A percentile compares a stretch with the other conserved stretches of the same genome.
Evolutionary conservation across 2,329 filamentous ascomycete species (phyloP).

Genomic region (Nemania sp.): DNA sequence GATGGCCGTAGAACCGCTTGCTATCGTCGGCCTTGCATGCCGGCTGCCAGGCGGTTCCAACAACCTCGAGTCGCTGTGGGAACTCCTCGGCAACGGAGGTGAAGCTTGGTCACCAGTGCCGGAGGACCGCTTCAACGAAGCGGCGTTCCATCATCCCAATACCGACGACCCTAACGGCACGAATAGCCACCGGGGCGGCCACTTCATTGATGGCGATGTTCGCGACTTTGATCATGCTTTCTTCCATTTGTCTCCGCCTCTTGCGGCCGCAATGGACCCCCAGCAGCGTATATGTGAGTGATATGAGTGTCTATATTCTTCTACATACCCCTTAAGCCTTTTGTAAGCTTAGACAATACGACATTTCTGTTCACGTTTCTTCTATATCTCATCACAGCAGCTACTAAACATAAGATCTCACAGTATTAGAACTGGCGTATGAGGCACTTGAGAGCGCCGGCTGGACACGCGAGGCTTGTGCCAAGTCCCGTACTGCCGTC

Average conservation of each 20-base stretch:
- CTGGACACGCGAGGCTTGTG: neutral
- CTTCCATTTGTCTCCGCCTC: neutral
- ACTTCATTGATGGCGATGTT: neutral
- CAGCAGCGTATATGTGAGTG: constrained; percentile 22
- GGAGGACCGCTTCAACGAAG: neutral
- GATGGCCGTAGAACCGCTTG: neutral
- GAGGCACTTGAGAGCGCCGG: constrained; percentile 23
- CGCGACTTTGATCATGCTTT: neutral
- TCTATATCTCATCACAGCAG: too few species aligned
- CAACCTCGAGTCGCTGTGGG: neutral
- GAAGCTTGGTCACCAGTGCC: neutral
- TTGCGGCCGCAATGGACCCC: constrained; percentile 18
- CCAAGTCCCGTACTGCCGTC: constrained; percentile 15
- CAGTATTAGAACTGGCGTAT: constrained; percentile 21
- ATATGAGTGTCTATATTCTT: too few species aligned
- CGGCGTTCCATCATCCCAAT: neutral
- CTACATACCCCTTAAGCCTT: too few species aligned
- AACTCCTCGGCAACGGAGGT: neutral
- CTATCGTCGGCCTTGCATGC: neutral
- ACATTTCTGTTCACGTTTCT: too few species aligned
- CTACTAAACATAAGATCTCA: too few species aligned
- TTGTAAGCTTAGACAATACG: too few species aligned
- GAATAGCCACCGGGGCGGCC: neutral
- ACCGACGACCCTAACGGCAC: neutral
- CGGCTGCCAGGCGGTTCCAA: neutral